A percentile compares a stretch with the other conserved stretches of the same genome.
phyloP scores from a whole-genome alignment of 1,139 yeast species.

The Debaryomyces psychrophilus region DNA sequence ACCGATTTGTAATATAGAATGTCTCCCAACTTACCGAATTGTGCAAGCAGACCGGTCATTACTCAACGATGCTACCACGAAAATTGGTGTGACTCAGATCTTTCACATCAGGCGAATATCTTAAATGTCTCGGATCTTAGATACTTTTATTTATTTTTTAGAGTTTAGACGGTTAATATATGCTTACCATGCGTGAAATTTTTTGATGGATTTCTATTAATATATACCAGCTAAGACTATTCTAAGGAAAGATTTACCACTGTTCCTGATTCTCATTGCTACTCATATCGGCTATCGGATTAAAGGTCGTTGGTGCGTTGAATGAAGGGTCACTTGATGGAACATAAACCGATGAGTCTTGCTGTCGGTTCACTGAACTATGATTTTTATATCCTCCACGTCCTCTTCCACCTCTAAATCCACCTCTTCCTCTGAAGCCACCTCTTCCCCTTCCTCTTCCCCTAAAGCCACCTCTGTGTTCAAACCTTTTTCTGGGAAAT shows the following conservation, averaged over 20 bases:
- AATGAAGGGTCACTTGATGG: slow-evolving; percentile 25
- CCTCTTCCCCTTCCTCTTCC: slow-evolving; percentile 29
- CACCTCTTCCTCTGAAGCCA: slow-evolving; percentile 34
- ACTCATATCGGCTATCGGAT: slow-evolving; percentile 18
- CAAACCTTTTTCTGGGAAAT: slow-evolving; percentile 24
- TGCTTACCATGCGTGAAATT: neutral
- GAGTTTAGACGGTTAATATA: neutral
- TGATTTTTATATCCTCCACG: slow-evolving; percentile 24
- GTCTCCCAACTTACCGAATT: slow-evolving; percentile 53
- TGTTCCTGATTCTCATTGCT: slow-evolving; percentile 1
- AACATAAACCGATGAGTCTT: slow-evolving; percentile 22
- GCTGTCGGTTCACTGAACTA: slow-evolving; percentile 10
- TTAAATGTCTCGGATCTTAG: slow-evolving; percentile 15
- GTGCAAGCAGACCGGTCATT: slow-evolving; percentile 37
- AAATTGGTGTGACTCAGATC: slow-evolving; percentile 45
- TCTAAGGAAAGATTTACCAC: neutral
- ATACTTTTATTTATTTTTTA: neutral
- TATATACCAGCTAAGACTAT: neutral
- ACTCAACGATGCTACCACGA: slow-evolving; percentile 40
- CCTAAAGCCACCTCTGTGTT: slow-evolving; percentile 30
- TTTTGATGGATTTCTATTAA: neutral
- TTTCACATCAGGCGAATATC: slow-evolving; percentile 18
- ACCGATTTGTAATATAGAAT: slow-evolving; percentile 51
- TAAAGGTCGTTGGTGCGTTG: slow-evolving; percentile 21
- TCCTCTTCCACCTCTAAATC: slow-evolving; percentile 25